These are phyloP conservation scores for Pythium insidiosum DNA, from an alignment of 352 stramenopile species.

Conservation along the genomic window DNA sequence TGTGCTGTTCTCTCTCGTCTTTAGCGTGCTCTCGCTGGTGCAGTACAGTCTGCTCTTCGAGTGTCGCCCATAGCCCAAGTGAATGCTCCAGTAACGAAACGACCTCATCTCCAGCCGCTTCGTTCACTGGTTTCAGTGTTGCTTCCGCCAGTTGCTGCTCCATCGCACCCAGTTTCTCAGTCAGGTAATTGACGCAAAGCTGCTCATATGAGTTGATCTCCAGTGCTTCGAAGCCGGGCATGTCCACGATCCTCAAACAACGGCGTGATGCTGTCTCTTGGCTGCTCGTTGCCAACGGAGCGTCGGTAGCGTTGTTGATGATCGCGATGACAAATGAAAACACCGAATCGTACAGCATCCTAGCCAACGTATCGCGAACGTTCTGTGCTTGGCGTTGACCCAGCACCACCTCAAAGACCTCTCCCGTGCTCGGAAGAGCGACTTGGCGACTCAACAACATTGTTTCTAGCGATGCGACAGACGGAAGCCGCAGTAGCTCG, in stretches of 20 bases:
- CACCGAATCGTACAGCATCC: constrained; percentile 43
- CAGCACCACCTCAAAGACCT: constrained; percentile 43
- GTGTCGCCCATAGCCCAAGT: constrained; percentile 46
- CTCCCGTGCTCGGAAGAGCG: constrained; percentile 29
- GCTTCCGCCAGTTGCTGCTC: constrained; percentile 18
- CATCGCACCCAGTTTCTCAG: constrained; percentile 56
- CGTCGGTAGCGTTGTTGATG: constrained; percentile 30
- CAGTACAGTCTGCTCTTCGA: constrained; percentile 62
- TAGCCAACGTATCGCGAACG: constrained; percentile 42
- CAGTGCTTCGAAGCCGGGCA: constrained; percentile 77
- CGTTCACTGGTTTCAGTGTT: not conserved
- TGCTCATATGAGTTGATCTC: constrained; percentile 62
- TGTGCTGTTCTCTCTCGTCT: constrained; percentile 32
- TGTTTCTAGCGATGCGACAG: not conserved
- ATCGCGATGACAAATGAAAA: constrained; percentile 35
- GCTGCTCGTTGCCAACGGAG: not conserved
- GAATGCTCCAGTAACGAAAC: constrained; percentile 53
- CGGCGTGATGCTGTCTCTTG: not conserved
- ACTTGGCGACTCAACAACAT: constrained; percentile 46
- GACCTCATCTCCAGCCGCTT: too few relatives aligned
- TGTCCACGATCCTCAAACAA: constrained; percentile 48
- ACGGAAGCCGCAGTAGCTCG: constrained; percentile 6
- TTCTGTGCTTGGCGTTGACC: constrained; percentile 37
- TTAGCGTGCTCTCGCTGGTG: constrained; percentile 51
- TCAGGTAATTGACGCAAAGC: constrained; percentile 78